Percentiles rank a stretch among this genome's conserved stretches.
Evolutionary conservation across 163 green algal species (phyloP).

Genomic region (Trebouxiophyceae sp.): DNA sequence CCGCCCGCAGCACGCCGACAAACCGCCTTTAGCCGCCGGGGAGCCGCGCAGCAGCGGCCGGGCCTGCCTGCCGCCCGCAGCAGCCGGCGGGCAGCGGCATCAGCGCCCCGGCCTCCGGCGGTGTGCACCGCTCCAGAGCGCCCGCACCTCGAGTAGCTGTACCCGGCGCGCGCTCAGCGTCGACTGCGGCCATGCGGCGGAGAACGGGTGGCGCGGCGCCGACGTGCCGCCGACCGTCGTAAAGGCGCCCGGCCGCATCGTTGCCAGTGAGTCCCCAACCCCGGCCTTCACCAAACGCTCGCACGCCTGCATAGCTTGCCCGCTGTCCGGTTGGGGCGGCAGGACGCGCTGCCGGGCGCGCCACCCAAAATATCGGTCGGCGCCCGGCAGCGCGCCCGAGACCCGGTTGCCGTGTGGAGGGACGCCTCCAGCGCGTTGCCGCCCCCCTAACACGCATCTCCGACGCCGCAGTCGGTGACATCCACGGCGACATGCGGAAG

Average conservation of each 20-base stretch:
- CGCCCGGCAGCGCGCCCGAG: background rate
- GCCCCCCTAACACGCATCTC: background rate
- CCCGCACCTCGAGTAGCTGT: too few relatives aligned
- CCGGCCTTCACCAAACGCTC: background rate
- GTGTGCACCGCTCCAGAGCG: too few relatives aligned
- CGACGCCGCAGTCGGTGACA: constrained; percentile 70
- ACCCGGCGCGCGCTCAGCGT: too few relatives aligned
- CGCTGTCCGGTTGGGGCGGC: background rate
- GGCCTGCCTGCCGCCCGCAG: too few relatives aligned
- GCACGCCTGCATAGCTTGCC: too few relatives aligned
- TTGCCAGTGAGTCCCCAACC: constrained; percentile 79
- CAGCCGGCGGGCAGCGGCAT: too few relatives aligned
- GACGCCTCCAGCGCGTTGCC: background rate
- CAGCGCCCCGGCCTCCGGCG: too few relatives aligned
- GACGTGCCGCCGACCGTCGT: constrained; percentile 24
- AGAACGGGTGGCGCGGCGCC: too few relatives aligned
- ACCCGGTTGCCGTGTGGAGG: background rate
- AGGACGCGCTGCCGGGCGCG: background rate
- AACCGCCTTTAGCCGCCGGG: too few relatives aligned
- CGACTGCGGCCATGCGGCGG: too few relatives aligned
- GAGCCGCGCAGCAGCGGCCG: too few relatives aligned
- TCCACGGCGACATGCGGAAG: constrained; percentile 87
- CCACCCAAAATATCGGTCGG: background rate
- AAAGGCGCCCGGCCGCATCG: constrained; percentile 56
- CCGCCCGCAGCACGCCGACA: too few relatives aligned